Evolutionary conservation across 108 stramenopile genomes (phyloP).

Genomic region (Cyclostephanos invisitatus): DNA sequence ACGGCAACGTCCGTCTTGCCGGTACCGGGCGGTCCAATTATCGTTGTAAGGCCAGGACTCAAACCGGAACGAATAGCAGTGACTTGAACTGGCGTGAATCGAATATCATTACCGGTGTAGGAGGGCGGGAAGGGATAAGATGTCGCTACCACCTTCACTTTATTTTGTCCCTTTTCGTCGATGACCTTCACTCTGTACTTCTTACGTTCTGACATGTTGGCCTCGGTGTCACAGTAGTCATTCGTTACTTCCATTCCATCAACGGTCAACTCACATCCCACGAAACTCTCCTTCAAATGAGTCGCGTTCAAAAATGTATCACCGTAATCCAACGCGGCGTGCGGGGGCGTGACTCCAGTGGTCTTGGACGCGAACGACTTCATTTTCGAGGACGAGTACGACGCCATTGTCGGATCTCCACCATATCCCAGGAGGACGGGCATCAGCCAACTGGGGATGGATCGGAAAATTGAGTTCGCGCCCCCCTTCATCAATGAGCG

Average conservation of each 20-base stretch:
- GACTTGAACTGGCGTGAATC: slow-evolving; percentile 96
- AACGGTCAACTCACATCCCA: slow-evolving; percentile 45
- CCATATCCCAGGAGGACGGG: slow-evolving; percentile 88
- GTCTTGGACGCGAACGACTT: slow-evolving; percentile 69
- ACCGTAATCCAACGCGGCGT: slow-evolving; percentile 80
- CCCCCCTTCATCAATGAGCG: slow-evolving; percentile 78
- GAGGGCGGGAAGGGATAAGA: slow-evolving; percentile 46
- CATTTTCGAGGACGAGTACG: slow-evolving; percentile 66
- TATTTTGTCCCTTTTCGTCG: slow-evolving; percentile 19
- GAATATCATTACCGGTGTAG: slow-evolving; percentile 80
- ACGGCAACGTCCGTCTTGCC: slow-evolving; percentile 96
- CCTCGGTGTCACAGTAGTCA: slow-evolving; percentile 18
- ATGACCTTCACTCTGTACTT: slow-evolving; percentile 68
- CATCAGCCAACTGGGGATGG: slow-evolving; percentile 92
- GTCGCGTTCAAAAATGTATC: slow-evolving; percentile 85
- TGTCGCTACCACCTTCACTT: slow-evolving; percentile 52
- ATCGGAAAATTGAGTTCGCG: slow-evolving; percentile 73
- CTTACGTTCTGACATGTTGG: slow-evolving; percentile 21
- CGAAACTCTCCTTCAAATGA: slow-evolving; percentile 79
- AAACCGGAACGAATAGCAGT: slow-evolving; percentile 94
- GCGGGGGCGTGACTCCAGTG: slow-evolving; percentile 71
- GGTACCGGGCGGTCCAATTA: slow-evolving; percentile 91
- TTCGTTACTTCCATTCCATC: slow-evolving; percentile 33
- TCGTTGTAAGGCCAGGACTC: slow-evolving; percentile 90
- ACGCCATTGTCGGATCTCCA: slow-evolving; percentile 79